phyloP scores from a whole-genome alignment of 805 yeast species.

The Candida ponderosae region DNA sequence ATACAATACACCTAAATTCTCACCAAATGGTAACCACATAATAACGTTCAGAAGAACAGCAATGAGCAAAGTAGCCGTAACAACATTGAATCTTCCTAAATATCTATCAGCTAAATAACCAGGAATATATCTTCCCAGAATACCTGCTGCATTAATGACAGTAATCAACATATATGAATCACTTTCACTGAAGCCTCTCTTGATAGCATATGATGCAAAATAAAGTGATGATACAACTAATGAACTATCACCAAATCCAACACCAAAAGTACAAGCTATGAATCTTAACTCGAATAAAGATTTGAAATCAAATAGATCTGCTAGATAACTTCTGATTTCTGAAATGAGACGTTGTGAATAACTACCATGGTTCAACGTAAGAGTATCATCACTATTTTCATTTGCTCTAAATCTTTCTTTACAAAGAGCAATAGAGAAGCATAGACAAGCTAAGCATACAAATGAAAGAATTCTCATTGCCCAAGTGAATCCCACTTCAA shows the following conservation, averaged over 20 bases:
- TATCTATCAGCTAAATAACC: slow-evolving; percentile 32
- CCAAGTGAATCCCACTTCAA: slow-evolving; percentile 45
- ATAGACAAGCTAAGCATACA: slow-evolving; percentile 29
- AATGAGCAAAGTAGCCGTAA: slow-evolving; percentile 24
- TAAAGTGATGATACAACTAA: slow-evolving; percentile 37
- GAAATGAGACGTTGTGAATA: too few species aligned
- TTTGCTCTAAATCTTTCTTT: slow-evolving; percentile 31
- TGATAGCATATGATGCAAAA: slow-evolving; percentile 40
- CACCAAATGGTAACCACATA: slow-evolving; percentile 33
- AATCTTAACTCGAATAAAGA: slow-evolving; percentile 35
- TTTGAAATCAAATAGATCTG: slow-evolving; percentile 24
- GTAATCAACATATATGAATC: slow-evolving; percentile 37
- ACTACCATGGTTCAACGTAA: too few species aligned
- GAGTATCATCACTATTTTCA: slow-evolving; percentile 14
- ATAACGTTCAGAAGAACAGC: slow-evolving; percentile 26
- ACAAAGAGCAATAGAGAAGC: slow-evolving; percentile 24
- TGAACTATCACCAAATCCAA: slow-evolving; percentile 36
- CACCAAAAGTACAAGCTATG: slow-evolving; percentile 30
- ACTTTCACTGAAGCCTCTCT: slow-evolving; percentile 32
- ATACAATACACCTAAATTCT: slow-evolving; percentile 23
- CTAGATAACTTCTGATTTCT: slow-evolving; percentile 7
- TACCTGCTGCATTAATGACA: slow-evolving; percentile 33
- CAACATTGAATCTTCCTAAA: slow-evolving; percentile 43
- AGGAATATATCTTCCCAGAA: slow-evolving; percentile 31
- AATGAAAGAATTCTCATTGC: slow-evolving; percentile 45